A percentile compares a stretch with the other conserved stretches of the same genome.
These are phyloP conservation scores for Halophytophthora polymorphica DNA, from an alignment of 352 stramenopile species.

Conservation along the genomic window DNA sequence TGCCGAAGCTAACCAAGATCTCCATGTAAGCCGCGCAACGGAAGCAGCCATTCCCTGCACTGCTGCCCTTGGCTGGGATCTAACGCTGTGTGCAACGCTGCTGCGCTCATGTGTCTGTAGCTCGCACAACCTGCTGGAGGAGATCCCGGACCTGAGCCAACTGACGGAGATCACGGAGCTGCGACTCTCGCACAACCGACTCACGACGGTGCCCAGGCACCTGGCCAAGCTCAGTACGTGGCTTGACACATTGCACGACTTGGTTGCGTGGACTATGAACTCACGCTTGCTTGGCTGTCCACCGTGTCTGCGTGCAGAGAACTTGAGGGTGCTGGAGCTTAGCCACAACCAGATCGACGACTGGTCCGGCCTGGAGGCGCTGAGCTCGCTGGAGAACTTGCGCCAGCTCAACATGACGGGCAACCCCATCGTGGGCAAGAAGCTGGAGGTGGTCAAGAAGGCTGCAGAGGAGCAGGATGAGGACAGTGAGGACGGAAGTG, in stretches of 20 bases:
- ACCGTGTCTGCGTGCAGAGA: conserved; percentile 36
- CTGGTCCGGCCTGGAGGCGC: conserved; percentile 68
- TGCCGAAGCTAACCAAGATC: conserved; percentile 80
- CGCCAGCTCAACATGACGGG: conserved; percentile 80
- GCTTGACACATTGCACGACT: neutral
- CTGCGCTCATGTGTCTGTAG: conserved; percentile 24
- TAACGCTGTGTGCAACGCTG: conserved; percentile 1
- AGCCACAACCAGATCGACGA: conserved; percentile 83
- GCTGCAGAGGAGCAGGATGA: conserved; percentile 15
- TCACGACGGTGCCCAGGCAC: conserved; percentile 61
- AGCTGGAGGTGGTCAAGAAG: conserved; percentile 32
- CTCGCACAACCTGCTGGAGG: conserved; percentile 75
- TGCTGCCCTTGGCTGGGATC: conserved; percentile 1
- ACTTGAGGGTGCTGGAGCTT: conserved; percentile 78
- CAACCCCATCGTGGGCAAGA: conserved; percentile 70
- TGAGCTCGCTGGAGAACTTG: conserved; percentile 55
- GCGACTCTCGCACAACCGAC: conserved; percentile 77
- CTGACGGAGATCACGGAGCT: conserved; percentile 72
- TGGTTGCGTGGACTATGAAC: neutral
- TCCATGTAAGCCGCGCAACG: conserved; percentile 53
- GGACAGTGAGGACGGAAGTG: conserved; percentile 11
- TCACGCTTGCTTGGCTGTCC: conserved; percentile 3
- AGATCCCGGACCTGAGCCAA: conserved; percentile 65
- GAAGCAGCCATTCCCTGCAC: neutral
- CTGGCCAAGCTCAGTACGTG: conserved; percentile 65